Conservation (phyloP, 2,329 filamentous ascomycete genomes). For the Colletotrichum sp. region DNA sequence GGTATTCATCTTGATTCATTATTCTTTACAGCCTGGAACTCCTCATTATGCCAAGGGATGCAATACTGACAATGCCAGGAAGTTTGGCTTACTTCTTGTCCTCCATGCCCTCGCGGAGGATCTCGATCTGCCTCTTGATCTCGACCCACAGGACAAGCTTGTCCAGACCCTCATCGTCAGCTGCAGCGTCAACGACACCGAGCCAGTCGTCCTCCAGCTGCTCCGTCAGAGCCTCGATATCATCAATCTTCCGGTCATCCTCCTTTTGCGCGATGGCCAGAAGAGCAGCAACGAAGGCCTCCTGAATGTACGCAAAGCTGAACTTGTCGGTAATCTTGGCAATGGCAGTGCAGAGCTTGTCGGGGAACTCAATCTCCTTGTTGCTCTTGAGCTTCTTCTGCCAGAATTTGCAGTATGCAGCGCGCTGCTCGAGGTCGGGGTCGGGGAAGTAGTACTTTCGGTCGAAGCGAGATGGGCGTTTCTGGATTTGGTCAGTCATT, state of each 20-base stretch:
- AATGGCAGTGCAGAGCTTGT: slow-evolving; percentile 61
- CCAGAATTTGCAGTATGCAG: slow-evolving; percentile 69
- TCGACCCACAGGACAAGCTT: slow-evolving; percentile 63
- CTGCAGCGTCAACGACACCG: slow-evolving; percentile 29
- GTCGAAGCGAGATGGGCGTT: slow-evolving; percentile 71
- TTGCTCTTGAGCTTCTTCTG: slow-evolving; percentile 60
- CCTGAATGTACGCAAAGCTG: slow-evolving; percentile 74
- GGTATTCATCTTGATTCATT: background rate
- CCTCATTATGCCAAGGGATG: background rate
- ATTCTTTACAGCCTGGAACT: background rate
- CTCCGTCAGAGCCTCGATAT: slow-evolving; percentile 32
- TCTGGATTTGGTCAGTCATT: slow-evolving; percentile 35
- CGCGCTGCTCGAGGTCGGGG: slow-evolving; percentile 58
- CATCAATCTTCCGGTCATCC: slow-evolving; percentile 16
- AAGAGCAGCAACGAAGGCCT: slow-evolving; percentile 69
- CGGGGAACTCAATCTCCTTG: slow-evolving; percentile 64
- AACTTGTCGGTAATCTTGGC: slow-evolving; percentile 69
- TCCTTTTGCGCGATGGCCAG: slow-evolving; percentile 57
- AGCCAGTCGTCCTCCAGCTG: slow-evolving; percentile 43
- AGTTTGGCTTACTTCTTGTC: slow-evolving; percentile 24
- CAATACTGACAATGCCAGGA: background rate
- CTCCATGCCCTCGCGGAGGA: slow-evolving; percentile 65
- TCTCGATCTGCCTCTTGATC: slow-evolving; percentile 67
- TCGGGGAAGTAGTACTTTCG: slow-evolving; percentile 70
- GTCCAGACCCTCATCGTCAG: slow-evolving; percentile 44